Percentiles rank a stretch among this genome's conserved stretches.
These are phyloP conservation scores for Botrytis galanthina DNA, from an alignment of 2,329 filamentous ascomycete genomes.

Conservation along the genomic window DNA sequence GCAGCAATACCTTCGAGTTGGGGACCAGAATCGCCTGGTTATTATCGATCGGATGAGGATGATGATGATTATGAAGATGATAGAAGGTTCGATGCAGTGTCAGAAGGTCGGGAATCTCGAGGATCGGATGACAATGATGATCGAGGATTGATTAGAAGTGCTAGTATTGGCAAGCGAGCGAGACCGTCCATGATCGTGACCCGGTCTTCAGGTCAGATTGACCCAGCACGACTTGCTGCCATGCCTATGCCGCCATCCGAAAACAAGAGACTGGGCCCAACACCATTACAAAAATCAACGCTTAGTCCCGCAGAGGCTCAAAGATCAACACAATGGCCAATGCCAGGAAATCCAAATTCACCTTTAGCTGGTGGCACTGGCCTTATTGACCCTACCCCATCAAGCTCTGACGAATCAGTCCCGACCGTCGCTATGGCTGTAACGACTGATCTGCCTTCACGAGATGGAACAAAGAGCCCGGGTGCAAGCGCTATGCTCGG, in stretches of 20 bases:
- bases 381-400: constrained; percentile 32
- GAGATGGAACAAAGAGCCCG: constrained; percentile 27
- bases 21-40: constrained; percentile 45
- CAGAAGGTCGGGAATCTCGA: constrained; percentile 33
- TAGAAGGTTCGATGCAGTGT: constrained; percentile 27
- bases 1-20: constrained; percentile 69
- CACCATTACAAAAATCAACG: constrained; percentile 42
- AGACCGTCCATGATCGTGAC: constrained; percentile 56
- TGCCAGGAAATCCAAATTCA: constrained; percentile 29
- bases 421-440: constrained; percentile 26
- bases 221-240: constrained; percentile 12
- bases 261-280: constrained; percentile 27
- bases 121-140: constrained; percentile 44
- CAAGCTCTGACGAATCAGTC: constrained; percentile 32
- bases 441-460: constrained; percentile 23
- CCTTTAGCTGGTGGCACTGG: constrained; percentile 35
- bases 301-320: constrained; percentile 38
- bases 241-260: not conserved
- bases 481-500: constrained; percentile 49
- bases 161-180: constrained; percentile 59
- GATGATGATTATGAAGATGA: constrained; percentile 32
- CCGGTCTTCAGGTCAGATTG: constrained; percentile 34
- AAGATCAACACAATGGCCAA: constrained; percentile 30
- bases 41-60: constrained; percentile 42
- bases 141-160: constrained; percentile 57